Base-by-base conservation (phyloP, 805 yeast genomes). In the Candida maesae region DNA sequence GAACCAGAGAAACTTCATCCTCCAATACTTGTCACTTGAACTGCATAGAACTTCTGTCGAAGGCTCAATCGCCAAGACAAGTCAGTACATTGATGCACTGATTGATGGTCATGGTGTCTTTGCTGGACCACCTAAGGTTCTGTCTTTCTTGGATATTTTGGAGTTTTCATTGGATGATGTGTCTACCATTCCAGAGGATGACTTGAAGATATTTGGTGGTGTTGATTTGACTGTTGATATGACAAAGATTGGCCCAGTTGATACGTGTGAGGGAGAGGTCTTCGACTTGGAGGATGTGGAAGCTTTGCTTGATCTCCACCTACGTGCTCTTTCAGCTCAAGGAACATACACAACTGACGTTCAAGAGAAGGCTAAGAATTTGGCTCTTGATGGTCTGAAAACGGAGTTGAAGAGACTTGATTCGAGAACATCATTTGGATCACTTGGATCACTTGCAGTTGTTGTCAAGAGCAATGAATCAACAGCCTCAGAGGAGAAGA, bases 11-110 rank as follows among this genome's bases (percentile, higher is more conserved):
- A 72, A 78, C 32, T 64, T 71, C 15, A 63, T 83, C 12, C 64
- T 87, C 18, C 84, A 84, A 47, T 78, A 79, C 51, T 62, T 87
- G 45, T 75, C 90, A 14, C 62, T 83, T 39, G 95, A 88, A 49
- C 67, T 91, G n/a, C 89, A 84, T 55, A 71, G 71, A 41, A 66
- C 76, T 12, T 66, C 73, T 0, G 41, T 52, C 33, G 45, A 63
- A 49, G 71, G 77, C 7, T 67, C 82, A 7, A 52, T 78, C 28
- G 64, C 83, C 20, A 63, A 78, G 50, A 68, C 76, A 42, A 65
- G 73, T 32, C 63, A 67, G 18, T 82, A 83, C 49, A 66, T 81
- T 19, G 66, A 72, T 5, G 52, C 68, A 4, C 63, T 89, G 16
- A 76, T 81, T 31, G 72, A 73, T 45, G 68, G 68, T 10, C 63